phyloP scores from a whole-genome alignment of 192 early-diverging fungal species.

The Coemansia sp. region DNA sequence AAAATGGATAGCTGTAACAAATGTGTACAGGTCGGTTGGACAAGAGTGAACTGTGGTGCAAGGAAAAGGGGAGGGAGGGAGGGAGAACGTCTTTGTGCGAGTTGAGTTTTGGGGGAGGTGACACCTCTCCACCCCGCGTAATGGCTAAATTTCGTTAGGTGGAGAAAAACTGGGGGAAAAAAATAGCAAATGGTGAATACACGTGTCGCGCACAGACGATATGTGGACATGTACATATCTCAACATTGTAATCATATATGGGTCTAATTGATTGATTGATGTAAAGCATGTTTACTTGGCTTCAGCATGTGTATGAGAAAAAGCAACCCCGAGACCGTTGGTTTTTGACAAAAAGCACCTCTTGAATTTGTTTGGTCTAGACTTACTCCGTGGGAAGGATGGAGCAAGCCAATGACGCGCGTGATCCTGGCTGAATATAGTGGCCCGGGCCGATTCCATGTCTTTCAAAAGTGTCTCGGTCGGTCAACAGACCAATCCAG shows the following conservation, averaged over 20 bases:
- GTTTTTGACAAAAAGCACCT: background rate
- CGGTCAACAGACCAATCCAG: background rate
- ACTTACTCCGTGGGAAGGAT: background rate
- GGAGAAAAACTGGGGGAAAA: background rate
- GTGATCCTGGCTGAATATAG: background rate
- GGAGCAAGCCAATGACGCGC: background rate
- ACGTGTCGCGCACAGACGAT: background rate
- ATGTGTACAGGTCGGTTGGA: background rate
- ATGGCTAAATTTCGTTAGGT: background rate
- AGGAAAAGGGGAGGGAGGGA: background rate
- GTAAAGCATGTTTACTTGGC: background rate
- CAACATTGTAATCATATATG: background rate
- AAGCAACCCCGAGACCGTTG: background rate
- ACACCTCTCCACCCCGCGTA: background rate
- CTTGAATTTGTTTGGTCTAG: background rate
- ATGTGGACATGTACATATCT: background rate
- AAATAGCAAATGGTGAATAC: background rate
- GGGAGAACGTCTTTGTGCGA: background rate
- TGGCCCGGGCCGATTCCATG: background rate
- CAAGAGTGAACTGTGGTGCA: background rate
- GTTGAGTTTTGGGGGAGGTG: background rate
- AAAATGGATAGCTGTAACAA: background rate
- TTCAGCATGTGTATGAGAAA: background rate
- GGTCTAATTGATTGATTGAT: background rate
- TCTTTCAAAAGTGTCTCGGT: background rate